These are phyloP conservation scores for Nyssa sinensis DNA, from an alignment of 148 eudicot genomes.

Conservation along the genomic window DNA sequence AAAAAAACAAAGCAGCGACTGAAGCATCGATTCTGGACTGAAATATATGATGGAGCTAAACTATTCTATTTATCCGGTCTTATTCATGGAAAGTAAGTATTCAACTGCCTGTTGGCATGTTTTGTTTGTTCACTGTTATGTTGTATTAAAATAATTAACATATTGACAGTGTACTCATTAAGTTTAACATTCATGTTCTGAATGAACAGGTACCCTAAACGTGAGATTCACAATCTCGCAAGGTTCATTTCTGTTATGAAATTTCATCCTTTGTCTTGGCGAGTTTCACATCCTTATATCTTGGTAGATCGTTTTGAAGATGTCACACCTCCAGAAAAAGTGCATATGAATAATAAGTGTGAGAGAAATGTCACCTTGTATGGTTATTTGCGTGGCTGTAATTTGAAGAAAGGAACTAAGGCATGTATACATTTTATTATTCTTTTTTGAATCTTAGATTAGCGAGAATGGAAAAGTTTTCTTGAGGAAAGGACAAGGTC, in stretches of 20 bases:
- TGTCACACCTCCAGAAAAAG: slow-evolving; percentile 80
- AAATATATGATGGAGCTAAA: slow-evolving; percentile 83
- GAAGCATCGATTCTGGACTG: slow-evolving; percentile 96
- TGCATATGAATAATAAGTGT: slow-evolving; percentile 62
- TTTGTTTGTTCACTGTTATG: background rate
- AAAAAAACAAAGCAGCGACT: slow-evolving; percentile 88
- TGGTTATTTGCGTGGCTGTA: slow-evolving; percentile 96
- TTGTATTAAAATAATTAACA: background rate
- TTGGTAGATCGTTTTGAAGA: slow-evolving; percentile 97
- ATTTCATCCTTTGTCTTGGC: slow-evolving; percentile 81
- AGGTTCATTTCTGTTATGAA: slow-evolving; percentile 95
- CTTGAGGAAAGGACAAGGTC: background rate
- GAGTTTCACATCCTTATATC: slow-evolving; percentile 76
- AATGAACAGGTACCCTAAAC: slow-evolving; percentile 66
- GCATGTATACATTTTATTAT: slow-evolving; percentile 25
- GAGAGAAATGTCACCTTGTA: slow-evolving; percentile 81
- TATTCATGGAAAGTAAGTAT: slow-evolving; percentile 85
- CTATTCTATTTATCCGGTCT: slow-evolving; percentile 94
- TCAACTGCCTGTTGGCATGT: background rate
- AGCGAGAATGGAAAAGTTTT: background rate
- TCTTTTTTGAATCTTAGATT: background rate
- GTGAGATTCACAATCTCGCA: slow-evolving; percentile 91
- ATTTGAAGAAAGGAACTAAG: slow-evolving; percentile 91
- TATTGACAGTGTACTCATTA: background rate
- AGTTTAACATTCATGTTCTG: background rate